These are phyloP conservation scores for Vanderwaltozyma yarrowii DNA, from an alignment of 805 yeast genomes.

Conservation along the genomic window DNA sequence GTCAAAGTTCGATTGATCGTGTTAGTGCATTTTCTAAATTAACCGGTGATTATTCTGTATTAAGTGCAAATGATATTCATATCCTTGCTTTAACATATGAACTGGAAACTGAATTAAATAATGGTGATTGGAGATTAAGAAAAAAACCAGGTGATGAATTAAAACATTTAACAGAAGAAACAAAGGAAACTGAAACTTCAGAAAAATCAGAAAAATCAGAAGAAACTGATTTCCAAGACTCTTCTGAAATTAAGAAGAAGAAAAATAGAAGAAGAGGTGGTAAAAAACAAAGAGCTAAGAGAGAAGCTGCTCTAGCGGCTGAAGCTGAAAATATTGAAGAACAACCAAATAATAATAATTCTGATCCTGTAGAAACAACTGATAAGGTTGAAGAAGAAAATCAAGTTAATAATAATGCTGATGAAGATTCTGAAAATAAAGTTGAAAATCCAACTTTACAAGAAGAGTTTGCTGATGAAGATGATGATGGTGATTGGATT, in stretches of 20 bases:
- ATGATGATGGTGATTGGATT: slow-evolving; percentile 89
- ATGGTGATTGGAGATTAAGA: slow-evolving; percentile 64
- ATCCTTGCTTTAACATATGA: slow-evolving; percentile 88
- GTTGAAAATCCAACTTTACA: slow-evolving; percentile 6
- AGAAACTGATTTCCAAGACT: no score
- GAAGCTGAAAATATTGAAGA: background rate
- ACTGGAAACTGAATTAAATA: slow-evolving; percentile 58
- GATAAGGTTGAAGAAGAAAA: background rate
- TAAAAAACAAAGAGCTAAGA: slow-evolving; percentile 51
- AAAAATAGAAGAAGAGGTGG: slow-evolving; percentile 54
- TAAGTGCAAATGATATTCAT: slow-evolving; percentile 86
- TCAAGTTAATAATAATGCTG: background rate
- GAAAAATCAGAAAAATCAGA: slow-evolving; percentile 1
- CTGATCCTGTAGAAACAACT: background rate
- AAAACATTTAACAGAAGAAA: slow-evolving; percentile 5
- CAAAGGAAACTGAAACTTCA: slow-evolving; percentile 15
- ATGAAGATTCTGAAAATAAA: background rate
- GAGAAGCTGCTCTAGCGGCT: slow-evolving; percentile 28
- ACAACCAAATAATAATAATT: background rate
- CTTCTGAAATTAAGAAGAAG: slow-evolving; percentile 30
- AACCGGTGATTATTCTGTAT: slow-evolving; percentile 86
- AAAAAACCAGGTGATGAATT: slow-evolving; percentile 55
- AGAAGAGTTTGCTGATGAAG: slow-evolving; percentile 37
- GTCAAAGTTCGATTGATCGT: slow-evolving; percentile 45
- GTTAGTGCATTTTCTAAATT: slow-evolving; percentile 69